Conservation (phyloP, 768 basidiomycete genomes). For the Hericium erinaceus region DNA sequence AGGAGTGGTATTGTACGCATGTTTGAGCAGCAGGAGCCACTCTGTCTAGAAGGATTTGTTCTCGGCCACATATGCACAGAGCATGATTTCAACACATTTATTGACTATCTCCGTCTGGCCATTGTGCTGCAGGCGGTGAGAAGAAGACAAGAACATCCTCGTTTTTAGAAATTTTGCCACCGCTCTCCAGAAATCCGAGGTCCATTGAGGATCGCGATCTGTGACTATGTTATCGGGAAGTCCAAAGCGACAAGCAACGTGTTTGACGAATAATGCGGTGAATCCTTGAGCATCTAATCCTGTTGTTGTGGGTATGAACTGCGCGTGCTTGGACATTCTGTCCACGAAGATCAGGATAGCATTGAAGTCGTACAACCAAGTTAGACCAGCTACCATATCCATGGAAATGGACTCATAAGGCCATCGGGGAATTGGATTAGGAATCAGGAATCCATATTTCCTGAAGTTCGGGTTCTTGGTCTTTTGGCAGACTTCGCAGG, state of each 20-base stretch:
- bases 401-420: constrained; percentile 12
- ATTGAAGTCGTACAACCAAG: constrained; percentile 6
- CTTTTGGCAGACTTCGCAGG: constrained; percentile 13
- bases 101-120: constrained; percentile 2
- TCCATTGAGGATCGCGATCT: not conserved
- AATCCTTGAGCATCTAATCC: constrained; percentile 1
- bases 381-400: constrained; percentile 3
- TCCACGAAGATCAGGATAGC: constrained; percentile 11
- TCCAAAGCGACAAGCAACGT: constrained; percentile 2
- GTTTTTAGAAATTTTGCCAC: not conserved
- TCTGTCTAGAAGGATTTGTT: not conserved
- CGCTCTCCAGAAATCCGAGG: constrained; percentile 1
- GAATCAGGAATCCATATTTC: not conserved
- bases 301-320: constrained; percentile 19
- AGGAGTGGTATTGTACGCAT: constrained; percentile 10
- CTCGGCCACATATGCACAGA: not conserved
- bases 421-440: constrained; percentile 2
- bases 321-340: constrained; percentile 22
- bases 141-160: not conserved
- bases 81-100: not conserved
- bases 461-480: constrained; percentile 2
- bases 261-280: constrained; percentile 4
- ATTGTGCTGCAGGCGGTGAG: not conserved
- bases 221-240: not conserved
- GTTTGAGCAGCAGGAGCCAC: not conserved